Evolutionary conservation across 129 eudicot species (phyloP).

Genomic region (Ambrosia artemisiifolia): DNA sequence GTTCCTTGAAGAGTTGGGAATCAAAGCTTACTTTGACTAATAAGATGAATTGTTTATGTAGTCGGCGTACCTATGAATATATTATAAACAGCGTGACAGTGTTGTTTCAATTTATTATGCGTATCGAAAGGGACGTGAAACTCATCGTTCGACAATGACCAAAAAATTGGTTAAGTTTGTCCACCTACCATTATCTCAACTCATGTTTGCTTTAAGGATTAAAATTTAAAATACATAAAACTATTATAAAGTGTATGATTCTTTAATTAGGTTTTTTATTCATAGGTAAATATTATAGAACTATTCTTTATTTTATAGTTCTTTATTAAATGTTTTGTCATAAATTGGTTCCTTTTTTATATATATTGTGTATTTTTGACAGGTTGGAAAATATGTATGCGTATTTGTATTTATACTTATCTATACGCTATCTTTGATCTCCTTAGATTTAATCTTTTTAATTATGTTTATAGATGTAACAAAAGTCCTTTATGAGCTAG

Average conservation of each 20-base stretch:
- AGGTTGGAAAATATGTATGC: too few relatives aligned
- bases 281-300: neutral
- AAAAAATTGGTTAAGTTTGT: neutral
- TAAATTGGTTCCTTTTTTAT: neutral
- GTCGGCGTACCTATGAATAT: conserved; percentile 22
- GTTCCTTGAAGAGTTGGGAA: conserved; percentile 32
- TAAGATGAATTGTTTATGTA: conserved; percentile 21
- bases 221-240: neutral
- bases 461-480: conserved; percentile 48
- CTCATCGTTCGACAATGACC: conserved; percentile 16
- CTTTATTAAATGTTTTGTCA: neutral
- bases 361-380: too few relatives aligned
- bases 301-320: neutral
- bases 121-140: conserved; percentile 22
- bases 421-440: conserved; percentile 3
- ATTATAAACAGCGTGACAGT: conserved; percentile 15
- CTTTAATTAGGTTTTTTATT: neutral
- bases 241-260: neutral
- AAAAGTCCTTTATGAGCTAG: conserved; percentile 64
- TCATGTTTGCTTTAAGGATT: neutral
- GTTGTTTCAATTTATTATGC: conserved; percentile 16
- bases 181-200: conserved; percentile 9
- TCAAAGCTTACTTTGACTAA: conserved; percentile 30
- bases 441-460: conserved; percentile 5
- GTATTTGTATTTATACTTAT: neutral